Evolutionary conservation across 495 filamentous ascomycete species (phyloP).

Genomic region (Staphylotrichum tortipilum): DNA sequence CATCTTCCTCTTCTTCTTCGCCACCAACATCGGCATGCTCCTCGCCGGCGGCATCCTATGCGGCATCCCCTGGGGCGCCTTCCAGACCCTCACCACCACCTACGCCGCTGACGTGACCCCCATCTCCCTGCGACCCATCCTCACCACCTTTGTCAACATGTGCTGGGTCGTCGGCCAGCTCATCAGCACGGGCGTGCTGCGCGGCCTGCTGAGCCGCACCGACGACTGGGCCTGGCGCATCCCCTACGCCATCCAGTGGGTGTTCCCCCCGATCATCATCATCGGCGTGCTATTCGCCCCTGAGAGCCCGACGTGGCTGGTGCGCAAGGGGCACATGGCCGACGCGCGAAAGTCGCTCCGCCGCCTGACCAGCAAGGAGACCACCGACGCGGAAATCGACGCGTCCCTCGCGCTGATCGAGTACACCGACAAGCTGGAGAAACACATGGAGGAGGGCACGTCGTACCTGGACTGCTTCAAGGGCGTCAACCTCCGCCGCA

Average conservation of each 20-base stretch:
- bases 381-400: slow-evolving; percentile 45
- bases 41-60: slow-evolving; percentile 55
- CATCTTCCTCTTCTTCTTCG: slow-evolving; percentile 52
- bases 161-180: slow-evolving; percentile 67
- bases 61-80: slow-evolving; percentile 58
- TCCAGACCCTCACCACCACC: slow-evolving; percentile 53
- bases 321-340: slow-evolving; percentile 51
- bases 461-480: slow-evolving; percentile 60
- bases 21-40: slow-evolving; percentile 49
- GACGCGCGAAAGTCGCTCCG: slow-evolving; percentile 51
- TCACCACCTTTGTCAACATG: slow-evolving; percentile 64
- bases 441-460: slow-evolving; percentile 45
- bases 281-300: not conserved
- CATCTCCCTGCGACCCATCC: slow-evolving; percentile 52
- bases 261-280: slow-evolving; percentile 36
- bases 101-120: slow-evolving; percentile 64
- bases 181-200: slow-evolving; percentile 57
- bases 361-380: slow-evolving; percentile 48
- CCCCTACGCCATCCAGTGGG: slow-evolving; percentile 62
- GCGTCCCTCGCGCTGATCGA: slow-evolving; percentile 66
- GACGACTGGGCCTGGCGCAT: slow-evolving; percentile 58
- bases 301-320: slow-evolving; percentile 42
- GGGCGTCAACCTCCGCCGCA: slow-evolving; percentile 55
- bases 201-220: slow-evolving; percentile 39
- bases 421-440: slow-evolving; percentile 59